These are phyloP conservation scores for Verticillium nonalfalfae DNA, from an alignment of 2,329 filamentous ascomycete species.

Conservation along the genomic window DNA sequence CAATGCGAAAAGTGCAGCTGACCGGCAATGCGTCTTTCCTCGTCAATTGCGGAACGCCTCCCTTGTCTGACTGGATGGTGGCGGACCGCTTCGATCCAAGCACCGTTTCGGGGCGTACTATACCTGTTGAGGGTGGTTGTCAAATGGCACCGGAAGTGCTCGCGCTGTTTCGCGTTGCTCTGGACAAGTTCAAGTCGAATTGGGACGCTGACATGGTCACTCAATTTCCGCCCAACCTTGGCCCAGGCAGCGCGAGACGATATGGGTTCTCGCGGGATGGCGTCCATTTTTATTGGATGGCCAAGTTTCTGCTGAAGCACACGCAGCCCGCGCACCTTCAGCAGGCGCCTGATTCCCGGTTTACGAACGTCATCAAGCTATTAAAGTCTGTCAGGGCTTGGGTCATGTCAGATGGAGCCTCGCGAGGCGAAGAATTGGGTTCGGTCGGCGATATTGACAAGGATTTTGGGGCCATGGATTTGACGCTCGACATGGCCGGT, in stretches of 20 bases:
- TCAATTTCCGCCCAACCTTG: constrained; percentile 54
- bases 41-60: constrained; percentile 45
- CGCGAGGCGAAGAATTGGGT: constrained; percentile 60
- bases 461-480: constrained; percentile 55
- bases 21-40: constrained; percentile 29
- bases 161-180: constrained; percentile 45
- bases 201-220: constrained; percentile 66
- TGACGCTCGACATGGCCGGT: constrained; percentile 65
- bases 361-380: constrained; percentile 53
- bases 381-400: constrained; percentile 54
- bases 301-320: constrained; percentile 57
- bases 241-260: constrained; percentile 34
- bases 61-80: constrained; percentile 52
- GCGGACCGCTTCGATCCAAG: constrained; percentile 30
- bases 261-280: constrained; percentile 67
- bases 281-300: constrained; percentile 69
- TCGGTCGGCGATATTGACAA: constrained; percentile 64
- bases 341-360: constrained; percentile 51
- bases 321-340: constrained; percentile 46
- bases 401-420: constrained; percentile 57
- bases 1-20: constrained; percentile 43
- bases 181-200: constrained; percentile 66
- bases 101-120: constrained; percentile 36
- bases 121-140: constrained; percentile 32
- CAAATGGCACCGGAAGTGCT: constrained; percentile 37